Evolutionary conservation across 208 protist genomes (phyloP), one percentile per base, ranked within the genome.

Genomic region (Trypanosoma rangeli): DNA sequence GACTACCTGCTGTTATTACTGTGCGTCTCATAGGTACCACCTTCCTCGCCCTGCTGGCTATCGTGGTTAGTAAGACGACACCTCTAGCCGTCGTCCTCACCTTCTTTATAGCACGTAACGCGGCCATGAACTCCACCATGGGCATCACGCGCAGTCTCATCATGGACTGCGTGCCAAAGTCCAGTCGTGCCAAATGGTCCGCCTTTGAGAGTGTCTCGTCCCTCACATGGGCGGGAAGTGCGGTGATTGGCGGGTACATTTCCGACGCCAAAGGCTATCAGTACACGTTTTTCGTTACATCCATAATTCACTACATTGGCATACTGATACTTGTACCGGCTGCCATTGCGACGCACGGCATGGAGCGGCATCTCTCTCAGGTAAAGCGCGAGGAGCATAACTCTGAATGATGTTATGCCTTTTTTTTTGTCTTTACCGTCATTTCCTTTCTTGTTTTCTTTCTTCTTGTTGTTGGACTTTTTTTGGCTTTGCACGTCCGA

Each of bases 141-240:
- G 86, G 86, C 35, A 28, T 89, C 53, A 89, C 83, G 0, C 83
- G 86, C 46, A 87, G 81, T 49, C 79, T 92, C 48, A 79, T 92
- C 29, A 92, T 92, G 86, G 86, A 92, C 60, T 74, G 73, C 68
- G 83, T 87, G 16, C 1, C 24, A 3, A 78, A 76, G 28, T 50
- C 74, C n/a, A 77, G 61, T 35, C 62, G 80, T 4, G 79, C 83
- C 20, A 85, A 78, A 76, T 92, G 82, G 83, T 82, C 80, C 29
- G 86, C 86, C 29, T 77, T 89, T 49, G 86, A 92, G 70, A 86
- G 82, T 64, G 79, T 92, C 61, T 77, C 79, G 0, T 77, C 73
- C 46, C 77, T 90, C 37, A 88, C 77, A 22, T 92, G 86, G 84
- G 70, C 86, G 0, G 86, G 81, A 33, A 88, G 82, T 67, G 83